phyloP scores from a whole-genome alignment of 192 early-diverging fungal species.

The Phlyctochytrium bullatum region DNA sequence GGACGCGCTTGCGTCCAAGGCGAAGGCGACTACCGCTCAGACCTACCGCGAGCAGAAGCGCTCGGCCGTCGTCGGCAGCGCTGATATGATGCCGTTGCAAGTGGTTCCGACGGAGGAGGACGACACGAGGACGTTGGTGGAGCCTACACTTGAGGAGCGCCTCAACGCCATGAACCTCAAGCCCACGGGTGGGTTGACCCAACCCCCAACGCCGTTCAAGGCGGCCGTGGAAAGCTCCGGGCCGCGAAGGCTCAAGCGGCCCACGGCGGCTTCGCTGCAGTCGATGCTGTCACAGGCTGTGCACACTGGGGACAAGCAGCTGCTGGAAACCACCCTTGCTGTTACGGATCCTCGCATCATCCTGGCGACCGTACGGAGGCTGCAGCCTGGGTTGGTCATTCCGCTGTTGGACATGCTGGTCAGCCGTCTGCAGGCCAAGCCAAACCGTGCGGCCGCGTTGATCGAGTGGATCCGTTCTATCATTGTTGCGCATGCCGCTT shows the following conservation, averaged over 20 bases:
- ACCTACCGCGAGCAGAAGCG: neutral
- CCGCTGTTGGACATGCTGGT: conserved; percentile 42
- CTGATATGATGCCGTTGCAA: neutral
- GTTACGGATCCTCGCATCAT: conserved; percentile 34
- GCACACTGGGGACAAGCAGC: conserved; percentile 35
- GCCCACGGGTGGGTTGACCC: conserved; percentile 1
- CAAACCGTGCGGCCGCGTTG: conserved; percentile 33
- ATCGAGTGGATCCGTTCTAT: conserved; percentile 51
- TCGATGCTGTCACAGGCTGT: conserved; percentile 43
- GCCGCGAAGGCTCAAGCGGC: conserved; percentile 5
- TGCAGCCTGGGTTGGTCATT: conserved; percentile 35
- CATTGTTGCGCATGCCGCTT: conserved; percentile 39
- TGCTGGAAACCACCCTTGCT: conserved; percentile 40
- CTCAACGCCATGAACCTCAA: conserved; percentile 27
- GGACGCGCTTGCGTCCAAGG: neutral
- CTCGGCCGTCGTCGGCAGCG: conserved; percentile 16
- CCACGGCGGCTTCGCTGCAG: conserved; percentile 42
- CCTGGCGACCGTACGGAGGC: conserved; percentile 36
- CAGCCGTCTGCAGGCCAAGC: conserved; percentile 30
- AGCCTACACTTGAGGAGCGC: conserved; percentile 46
- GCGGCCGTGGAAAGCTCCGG: neutral
- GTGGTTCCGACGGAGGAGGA: neutral
- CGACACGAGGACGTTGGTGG: conserved; percentile 7
- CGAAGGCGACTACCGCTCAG: neutral
- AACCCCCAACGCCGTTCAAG: conserved; percentile 1